Conservation (phyloP, 345 rosid species). For the Hirschfeldia incana region DNA sequence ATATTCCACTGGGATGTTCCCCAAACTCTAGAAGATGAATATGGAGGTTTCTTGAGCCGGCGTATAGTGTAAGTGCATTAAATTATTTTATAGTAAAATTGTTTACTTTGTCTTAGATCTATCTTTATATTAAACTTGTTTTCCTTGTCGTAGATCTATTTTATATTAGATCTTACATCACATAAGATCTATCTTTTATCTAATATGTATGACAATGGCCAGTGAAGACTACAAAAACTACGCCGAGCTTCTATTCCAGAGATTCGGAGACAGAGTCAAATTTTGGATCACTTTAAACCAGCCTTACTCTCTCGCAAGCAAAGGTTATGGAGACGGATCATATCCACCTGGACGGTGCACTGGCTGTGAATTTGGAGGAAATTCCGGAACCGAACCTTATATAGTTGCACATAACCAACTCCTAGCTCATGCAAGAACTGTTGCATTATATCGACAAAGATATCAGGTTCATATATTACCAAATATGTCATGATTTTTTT, state of each 20-base stretch:
- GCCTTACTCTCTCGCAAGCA: no score
- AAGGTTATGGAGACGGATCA: no score
- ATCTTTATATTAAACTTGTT: no score
- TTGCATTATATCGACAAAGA: constrained; percentile 21
- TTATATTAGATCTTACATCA: background rate
- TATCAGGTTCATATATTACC: constrained; percentile 24
- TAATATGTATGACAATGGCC: background rate
- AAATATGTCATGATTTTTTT: background rate
- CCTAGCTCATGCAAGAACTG: constrained; percentile 48
- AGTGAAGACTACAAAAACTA: no score
- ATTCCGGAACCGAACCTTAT: constrained; percentile 51
- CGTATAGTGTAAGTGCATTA: constrained; percentile 33
- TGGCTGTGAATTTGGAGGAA: constrained; percentile 31
- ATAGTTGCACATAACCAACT: constrained; percentile 43
- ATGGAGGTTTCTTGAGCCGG: constrained; percentile 32
- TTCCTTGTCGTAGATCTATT: background rate
- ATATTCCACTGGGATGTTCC: constrained; percentile 42
- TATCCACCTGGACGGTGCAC: no score
- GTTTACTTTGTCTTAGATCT: background rate
- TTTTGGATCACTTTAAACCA: no score
- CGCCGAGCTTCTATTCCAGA: no score
- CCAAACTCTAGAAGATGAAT: constrained; percentile 35
- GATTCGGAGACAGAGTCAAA: no score
- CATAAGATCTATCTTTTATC: background rate
- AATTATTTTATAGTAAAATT: background rate